Base-by-base conservation (phyloP, 345 rosid genomes). In the Eucalyptus polyanthemos region DNA sequence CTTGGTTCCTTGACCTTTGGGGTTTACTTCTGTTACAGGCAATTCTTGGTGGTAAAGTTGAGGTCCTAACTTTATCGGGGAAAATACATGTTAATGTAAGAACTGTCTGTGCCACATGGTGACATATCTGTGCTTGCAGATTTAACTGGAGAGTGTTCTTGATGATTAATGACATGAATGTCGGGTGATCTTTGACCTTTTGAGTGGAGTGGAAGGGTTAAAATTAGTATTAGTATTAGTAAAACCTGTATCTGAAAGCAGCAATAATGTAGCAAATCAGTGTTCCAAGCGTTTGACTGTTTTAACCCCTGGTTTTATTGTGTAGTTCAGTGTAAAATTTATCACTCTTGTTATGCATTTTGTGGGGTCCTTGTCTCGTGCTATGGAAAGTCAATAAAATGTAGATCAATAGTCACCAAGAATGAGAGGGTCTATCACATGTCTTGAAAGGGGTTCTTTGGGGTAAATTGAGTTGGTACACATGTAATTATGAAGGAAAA, bases 61-160 rank as follows among this genome's bases (percentile, higher is more conserved):
- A 94, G 89, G 98, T 97, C 91, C 97, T 98, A 29, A 96, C 97
- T 80, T 91, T 97, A 89, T 91, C 94, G 3, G 98, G 98, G 91
- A 94, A 91, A 89, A 91, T 80, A 58, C 93, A 93, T 92, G 92
- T 96, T 88, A 92, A 96, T 86, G 98, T 97, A 93, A 91, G 91
- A 89, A 83, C 49, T 40, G 80, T 87, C 51, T 80, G 87, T 50
- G 62, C 54, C 83, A 54, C 87, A 25, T 54, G 85, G 44, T 37
- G 21, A 29, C 80, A 60, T 9, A 40, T 17, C 49, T 49, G 89
- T 29, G 31, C 53, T 87, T 65, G 76, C 67, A 60, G 80, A 87
- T 25, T 29, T 25, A 60, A 87, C 29, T 44, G 56, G 37, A 50
- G 81, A 44, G 81, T 62, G 80, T 53, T 53, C 56, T 19, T 34